Percentiles rank a stretch among this genome's conserved stretches.
Conservation (phyloP, 805 yeast genomes). For the Pichia pseudocactophila region DNA sequence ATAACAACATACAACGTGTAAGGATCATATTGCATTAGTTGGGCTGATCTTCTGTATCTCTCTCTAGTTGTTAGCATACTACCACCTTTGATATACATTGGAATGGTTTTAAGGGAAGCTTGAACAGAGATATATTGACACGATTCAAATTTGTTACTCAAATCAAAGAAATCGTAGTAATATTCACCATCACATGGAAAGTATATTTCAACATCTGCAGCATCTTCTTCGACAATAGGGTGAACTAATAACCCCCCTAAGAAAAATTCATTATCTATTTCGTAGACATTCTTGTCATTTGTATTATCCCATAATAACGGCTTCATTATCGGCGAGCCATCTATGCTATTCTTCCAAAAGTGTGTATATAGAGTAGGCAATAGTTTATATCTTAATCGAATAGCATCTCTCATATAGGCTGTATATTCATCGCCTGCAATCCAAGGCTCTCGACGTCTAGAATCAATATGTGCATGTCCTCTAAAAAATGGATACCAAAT, state of each 20-base stretch:
- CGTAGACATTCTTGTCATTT: constrained; percentile 37
- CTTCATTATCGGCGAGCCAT: constrained; percentile 62
- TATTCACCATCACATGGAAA: constrained; percentile 44
- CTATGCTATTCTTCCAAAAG: constrained; percentile 52
- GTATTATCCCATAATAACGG: constrained; percentile 58
- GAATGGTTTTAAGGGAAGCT: constrained; percentile 52
- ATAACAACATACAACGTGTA: constrained; percentile 64
- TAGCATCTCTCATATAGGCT: constrained; percentile 56
- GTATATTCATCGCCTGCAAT: constrained; percentile 69
- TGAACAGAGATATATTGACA: constrained; percentile 33
- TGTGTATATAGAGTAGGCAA: constrained; percentile 76
- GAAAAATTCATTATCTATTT: constrained; percentile 76
- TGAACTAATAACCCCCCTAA: constrained; percentile 66
- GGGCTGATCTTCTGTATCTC: constrained; percentile 72
- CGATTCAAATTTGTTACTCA: constrained; percentile 24
- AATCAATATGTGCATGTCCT: constrained; percentile 93
- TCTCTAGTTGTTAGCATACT: constrained; percentile 58
- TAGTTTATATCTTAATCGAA: constrained; percentile 63
- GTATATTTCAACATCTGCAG: constrained; percentile 31
- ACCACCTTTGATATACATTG: constrained; percentile 75
- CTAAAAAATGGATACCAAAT: constrained; percentile 95
- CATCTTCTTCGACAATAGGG: constrained; percentile 62
- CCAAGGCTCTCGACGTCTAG: constrained; percentile 91
- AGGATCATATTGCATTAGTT: constrained; percentile 70
- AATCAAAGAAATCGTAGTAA: constrained; percentile 44